Evolutionary conservation across 2,329 filamentous ascomycete species (phyloP), one percentile per base, ranked within the genome.

Genomic region (Pseudocercospora macadamiae): DNA sequence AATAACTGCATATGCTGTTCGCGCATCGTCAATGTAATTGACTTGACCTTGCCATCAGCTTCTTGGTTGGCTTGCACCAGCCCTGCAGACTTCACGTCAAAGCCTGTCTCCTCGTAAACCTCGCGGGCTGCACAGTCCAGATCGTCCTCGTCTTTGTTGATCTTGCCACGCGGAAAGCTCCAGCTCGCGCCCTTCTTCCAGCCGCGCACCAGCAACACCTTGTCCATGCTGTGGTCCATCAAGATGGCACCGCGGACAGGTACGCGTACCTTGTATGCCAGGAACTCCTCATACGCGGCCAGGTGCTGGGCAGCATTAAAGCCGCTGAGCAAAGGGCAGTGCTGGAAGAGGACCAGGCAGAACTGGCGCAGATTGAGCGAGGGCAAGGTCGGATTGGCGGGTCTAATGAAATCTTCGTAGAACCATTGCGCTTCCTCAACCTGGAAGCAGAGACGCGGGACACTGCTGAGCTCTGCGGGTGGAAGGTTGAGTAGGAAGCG

Each of bases 341-440:
- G 93, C 68, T 93, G 88, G 74, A 97, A 97, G 68, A 99, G 96
- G 67, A 89, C 86, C 60, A 96, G 82, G 69, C 90, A 93, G 76
- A 99, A 99, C 52, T 83, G 87, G 66, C 90, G 88, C 30, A 99
- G 83, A 45, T 87, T 86, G 82, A 97, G 89, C 55, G 89, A 92
- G 3, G 95, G 95, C 9, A 99, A 83, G 36, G 83, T 19, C 83
- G 53, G 92, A 88, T 75, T 97, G 21, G 65, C 61, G 8, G 93
- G 93, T 48, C 95, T 90, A 74, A 99, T 91, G 74, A 99, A 99
- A 77, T 99, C 95, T 81, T 99, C 95, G 85, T 99, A 99, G 78
- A 96, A 99, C 95, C 95, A 99, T 86, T 99, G 96, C 69, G 95
- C 95, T 78, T 99, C 96, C 77, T 99, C 95, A 68, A 99, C 90